Evolutionary conservation across 1,284 basidiomycete genomes (phyloP).

Genomic region (Porogramme epimiltina): DNA sequence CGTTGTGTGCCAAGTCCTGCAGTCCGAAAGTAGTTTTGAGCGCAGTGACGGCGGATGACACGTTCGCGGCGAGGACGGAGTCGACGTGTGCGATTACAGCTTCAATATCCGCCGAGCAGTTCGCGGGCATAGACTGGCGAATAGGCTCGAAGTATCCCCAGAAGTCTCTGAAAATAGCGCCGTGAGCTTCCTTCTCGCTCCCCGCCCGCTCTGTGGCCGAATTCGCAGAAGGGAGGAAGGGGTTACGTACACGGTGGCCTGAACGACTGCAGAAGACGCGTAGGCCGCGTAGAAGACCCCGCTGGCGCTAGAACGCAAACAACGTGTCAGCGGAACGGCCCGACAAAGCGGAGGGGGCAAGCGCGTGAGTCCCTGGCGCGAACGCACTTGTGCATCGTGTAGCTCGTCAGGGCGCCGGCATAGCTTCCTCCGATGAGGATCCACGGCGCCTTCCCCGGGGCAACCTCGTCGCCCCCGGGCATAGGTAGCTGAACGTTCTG

Average conservation of each 20-base stretch:
- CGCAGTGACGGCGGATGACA: slow-evolving; percentile 44
- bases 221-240: neutral
- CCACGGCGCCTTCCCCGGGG: slow-evolving; percentile 65
- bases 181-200: too few species aligned
- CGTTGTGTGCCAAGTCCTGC: slow-evolving; percentile 53
- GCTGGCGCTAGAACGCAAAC: neutral
- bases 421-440: slow-evolving; percentile 74
- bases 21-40: slow-evolving; percentile 63
- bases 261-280: slow-evolving; percentile 70
- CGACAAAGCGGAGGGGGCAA: neutral
- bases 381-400: slow-evolving; percentile 69
- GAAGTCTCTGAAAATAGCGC: slow-evolving; percentile 45
- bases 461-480: slow-evolving; percentile 60
- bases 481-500: slow-evolving; percentile 66
- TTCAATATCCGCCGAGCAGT: slow-evolving; percentile 71
- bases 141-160: slow-evolving; percentile 74
- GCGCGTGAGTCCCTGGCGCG: too few species aligned
- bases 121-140: slow-evolving; percentile 64
- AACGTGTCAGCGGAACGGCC: slow-evolving; percentile 45
- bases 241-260: slow-evolving; percentile 59
- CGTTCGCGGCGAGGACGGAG: slow-evolving; percentile 46
- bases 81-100: slow-evolving; percentile 64
- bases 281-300: slow-evolving; percentile 69
- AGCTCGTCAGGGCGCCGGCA: slow-evolving; percentile 67
- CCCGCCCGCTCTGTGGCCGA: too few species aligned